These are phyloP conservation scores for Fomitopsis pinicola DNA, from an alignment of 1,284 basidiomycete species.

Conservation along the genomic window DNA sequence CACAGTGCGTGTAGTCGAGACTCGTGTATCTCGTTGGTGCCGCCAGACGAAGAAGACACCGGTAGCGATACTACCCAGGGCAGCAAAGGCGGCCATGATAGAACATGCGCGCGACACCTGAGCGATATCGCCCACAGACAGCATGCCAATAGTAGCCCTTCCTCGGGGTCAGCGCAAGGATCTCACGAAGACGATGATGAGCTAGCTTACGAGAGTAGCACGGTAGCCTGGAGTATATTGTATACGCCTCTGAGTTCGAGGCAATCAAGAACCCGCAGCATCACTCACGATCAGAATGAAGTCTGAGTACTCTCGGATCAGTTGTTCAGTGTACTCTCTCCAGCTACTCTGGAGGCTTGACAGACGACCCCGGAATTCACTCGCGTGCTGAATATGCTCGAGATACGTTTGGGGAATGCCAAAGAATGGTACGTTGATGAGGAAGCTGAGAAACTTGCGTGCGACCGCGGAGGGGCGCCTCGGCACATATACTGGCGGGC, in stretches of 20 bases:
- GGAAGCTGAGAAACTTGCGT: constrained; percentile 26
- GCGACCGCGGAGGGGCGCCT: constrained; percentile 11
- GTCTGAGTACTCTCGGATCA: constrained; percentile 49
- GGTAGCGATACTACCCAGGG: constrained; percentile 48
- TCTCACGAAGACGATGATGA: background rate
- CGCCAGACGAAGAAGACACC: constrained; percentile 55
- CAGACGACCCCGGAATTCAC: constrained; percentile 45
- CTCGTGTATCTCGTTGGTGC: constrained; percentile 40
- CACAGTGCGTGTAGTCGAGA: constrained; percentile 38
- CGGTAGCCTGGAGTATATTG: constrained; percentile 38
- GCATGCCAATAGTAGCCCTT: constrained; percentile 47
- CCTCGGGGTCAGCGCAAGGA: background rate
- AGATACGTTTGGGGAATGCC: constrained; percentile 49
- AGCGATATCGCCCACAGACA: constrained; percentile 40
- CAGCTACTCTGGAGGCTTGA: constrained; percentile 43
- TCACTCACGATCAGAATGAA: constrained; percentile 47
- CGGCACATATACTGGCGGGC: constrained; percentile 13
- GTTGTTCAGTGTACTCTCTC: constrained; percentile 42
- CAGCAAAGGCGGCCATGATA: constrained; percentile 42
- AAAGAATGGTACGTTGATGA: constrained; percentile 44
- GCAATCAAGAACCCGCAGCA: background rate
- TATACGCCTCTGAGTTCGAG: background rate
- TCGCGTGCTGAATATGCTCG: constrained; percentile 41
- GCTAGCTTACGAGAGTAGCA: constrained; percentile 45
- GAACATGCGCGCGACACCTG: constrained; percentile 36